Evolutionary conservation across 2,329 filamentous ascomycete genomes (phyloP).

Genomic region (Fusarium dimerum): DNA sequence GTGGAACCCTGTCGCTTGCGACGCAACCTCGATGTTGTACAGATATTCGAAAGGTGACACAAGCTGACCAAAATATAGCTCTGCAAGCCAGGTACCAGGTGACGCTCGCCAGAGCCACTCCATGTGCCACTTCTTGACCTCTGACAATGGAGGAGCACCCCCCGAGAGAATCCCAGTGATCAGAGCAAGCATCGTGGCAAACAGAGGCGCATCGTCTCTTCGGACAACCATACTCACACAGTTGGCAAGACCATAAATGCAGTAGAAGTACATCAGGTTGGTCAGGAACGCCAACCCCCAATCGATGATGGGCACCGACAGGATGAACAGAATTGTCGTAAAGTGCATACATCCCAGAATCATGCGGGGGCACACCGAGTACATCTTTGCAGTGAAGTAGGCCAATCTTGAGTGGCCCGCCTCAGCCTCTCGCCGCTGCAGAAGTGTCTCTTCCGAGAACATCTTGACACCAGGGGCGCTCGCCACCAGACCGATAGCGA

Average conservation of each 20-base stretch:
- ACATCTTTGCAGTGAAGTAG: conserved; percentile 58
- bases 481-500: conserved; percentile 57
- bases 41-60: conserved; percentile 50
- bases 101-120: conserved; percentile 56
- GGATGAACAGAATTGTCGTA: conserved; percentile 49
- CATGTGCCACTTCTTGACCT: conserved; percentile 53
- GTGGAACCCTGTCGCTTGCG: conserved; percentile 44
- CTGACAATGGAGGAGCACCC: conserved; percentile 50
- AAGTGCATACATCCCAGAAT: conserved; percentile 55
- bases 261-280: conserved; percentile 59
- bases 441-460: conserved; percentile 44
- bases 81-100: conserved; percentile 57
- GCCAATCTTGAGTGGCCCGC: conserved; percentile 57
- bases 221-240: conserved; percentile 54
- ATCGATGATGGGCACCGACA: conserved; percentile 51
- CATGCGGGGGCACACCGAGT: conserved; percentile 54
- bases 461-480: conserved; percentile 54
- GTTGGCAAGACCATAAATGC: conserved; percentile 57
- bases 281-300: conserved; percentile 50
- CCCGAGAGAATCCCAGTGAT: conserved; percentile 57
- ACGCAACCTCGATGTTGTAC: conserved; percentile 51
- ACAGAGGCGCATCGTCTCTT: conserved; percentile 56
- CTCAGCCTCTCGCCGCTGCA: conserved; percentile 56
- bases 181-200: conserved; percentile 55
- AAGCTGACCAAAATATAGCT: conserved; percentile 56